Percentiles rank a stretch among this genome's conserved stretches.
phyloP scores from a whole-genome alignment of 2,329 filamentous ascomycete genomes.

The Bimuria novae-zelandiae region DNA sequence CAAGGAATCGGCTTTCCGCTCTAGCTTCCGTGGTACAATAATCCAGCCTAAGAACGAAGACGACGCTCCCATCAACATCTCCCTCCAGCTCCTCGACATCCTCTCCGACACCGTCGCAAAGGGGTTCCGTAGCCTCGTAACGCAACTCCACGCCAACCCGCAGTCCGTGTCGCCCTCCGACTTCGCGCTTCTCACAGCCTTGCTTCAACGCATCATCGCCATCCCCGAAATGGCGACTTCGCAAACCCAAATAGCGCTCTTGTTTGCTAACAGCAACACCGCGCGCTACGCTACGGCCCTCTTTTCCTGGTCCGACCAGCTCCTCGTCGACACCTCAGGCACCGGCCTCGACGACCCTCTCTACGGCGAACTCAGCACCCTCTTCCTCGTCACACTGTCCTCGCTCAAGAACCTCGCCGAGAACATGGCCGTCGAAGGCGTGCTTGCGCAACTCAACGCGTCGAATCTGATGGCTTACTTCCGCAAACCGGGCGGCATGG shows the following conservation, averaged over 20 bases:
- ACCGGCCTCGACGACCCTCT: conserved; percentile 73
- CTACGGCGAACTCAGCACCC: conserved; percentile 88
- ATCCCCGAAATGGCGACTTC: conserved; percentile 76
- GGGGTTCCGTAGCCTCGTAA: conserved; percentile 81
- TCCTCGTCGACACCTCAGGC: conserved; percentile 59
- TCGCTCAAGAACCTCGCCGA: conserved; percentile 81
- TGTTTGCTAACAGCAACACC: conserved; percentile 66
- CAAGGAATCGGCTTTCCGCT: conserved; percentile 29
- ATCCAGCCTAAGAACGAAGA: conserved; percentile 49
- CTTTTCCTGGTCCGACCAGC: conserved; percentile 90
- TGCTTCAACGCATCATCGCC: conserved; percentile 81
- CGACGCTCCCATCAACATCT: conserved; percentile 26
- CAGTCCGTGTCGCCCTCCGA: conserved; percentile 73
- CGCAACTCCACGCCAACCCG: conserved; percentile 77
- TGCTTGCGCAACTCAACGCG: conserved; percentile 77
- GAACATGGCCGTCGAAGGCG: conserved; percentile 83
- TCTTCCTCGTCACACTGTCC: conserved; percentile 87
- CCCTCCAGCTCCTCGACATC: conserved; percentile 69
- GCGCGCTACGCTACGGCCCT: conserved; percentile 82
- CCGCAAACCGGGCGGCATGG: conserved; percentile 68
- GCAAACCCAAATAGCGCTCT: conserved; percentile 51
- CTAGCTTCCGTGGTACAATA: conserved; percentile 44
- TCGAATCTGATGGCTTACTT: conserved; percentile 80
- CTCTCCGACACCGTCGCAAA: conserved; percentile 77
- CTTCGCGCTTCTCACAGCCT: conserved; percentile 82